Evolutionary conservation across 2,329 filamentous ascomycete species (phyloP).

Genomic region (Cladophialophora immunda): DNA sequence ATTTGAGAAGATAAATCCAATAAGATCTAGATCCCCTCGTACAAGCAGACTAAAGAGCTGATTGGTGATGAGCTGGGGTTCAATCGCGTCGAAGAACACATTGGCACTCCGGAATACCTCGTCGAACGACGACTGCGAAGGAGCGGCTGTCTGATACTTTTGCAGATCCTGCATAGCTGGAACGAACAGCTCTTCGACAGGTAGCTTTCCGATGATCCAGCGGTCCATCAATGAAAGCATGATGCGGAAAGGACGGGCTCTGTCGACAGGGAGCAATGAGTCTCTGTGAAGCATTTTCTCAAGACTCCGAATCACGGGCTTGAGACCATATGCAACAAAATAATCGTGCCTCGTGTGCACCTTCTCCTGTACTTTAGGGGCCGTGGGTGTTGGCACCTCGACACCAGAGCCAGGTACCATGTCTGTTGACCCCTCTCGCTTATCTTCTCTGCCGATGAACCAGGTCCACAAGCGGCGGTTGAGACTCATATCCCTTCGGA

Average conservation of each 20-base stretch:
- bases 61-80: constrained; percentile 90
- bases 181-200: constrained; percentile 88
- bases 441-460: constrained; percentile 80
- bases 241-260: constrained; percentile 86
- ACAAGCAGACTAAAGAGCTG: constrained; percentile 69
- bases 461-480: constrained; percentile 96
- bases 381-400: constrained; percentile 12
- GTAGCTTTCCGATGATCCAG: constrained; percentile 92
- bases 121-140: constrained; percentile 74
- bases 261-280: constrained; percentile 67
- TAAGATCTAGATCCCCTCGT: constrained; percentile 71
- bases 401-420: constrained; percentile 2
- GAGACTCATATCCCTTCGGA: constrained; percentile 92
- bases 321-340: constrained; percentile 81
- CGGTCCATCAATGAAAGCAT: constrained; percentile 97
- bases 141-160: constrained; percentile 72
- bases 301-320: constrained; percentile 76
- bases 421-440: constrained; percentile 35
- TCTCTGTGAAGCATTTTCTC: constrained; percentile 75
- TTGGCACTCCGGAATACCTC: constrained; percentile 93
- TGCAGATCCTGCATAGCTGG: constrained; percentile 83
- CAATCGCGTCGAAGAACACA: constrained; percentile 96
- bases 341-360: constrained; percentile 70
- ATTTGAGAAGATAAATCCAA: constrained; percentile 81
- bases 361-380: constrained; percentile 41